These are phyloP conservation scores for Dactylellina sp. DNA, from an alignment of 2,329 filamentous ascomycete species.

Conservation along the genomic window DNA sequence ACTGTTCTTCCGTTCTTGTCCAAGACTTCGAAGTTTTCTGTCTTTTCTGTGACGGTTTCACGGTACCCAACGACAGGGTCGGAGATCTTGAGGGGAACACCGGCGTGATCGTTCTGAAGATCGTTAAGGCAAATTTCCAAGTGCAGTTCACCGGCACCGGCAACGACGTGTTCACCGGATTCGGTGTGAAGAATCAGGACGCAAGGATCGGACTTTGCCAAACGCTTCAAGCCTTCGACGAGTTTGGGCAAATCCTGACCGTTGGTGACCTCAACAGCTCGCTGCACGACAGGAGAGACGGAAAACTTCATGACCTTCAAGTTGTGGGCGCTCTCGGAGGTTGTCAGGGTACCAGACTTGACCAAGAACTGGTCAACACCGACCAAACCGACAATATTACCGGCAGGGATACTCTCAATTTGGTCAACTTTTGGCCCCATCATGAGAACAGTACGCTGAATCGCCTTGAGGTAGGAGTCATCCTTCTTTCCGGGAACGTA, in stretches of 20 bases:
- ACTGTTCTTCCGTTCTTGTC: slow-evolving; percentile 63
- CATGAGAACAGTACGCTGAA: slow-evolving; percentile 99
- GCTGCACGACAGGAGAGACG: slow-evolving; percentile 97
- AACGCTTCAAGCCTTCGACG: slow-evolving; percentile 99
- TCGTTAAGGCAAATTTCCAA: slow-evolving; percentile 99
- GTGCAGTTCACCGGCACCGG: slow-evolving; percentile 98
- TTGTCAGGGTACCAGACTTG: slow-evolving; percentile 99
- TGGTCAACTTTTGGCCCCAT: slow-evolving; percentile 99
- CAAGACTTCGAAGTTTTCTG: slow-evolving; percentile 74
- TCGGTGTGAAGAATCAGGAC: slow-evolving; percentile 89
- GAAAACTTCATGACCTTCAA: slow-evolving; percentile 99
- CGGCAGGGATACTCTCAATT: slow-evolving; percentile 97
- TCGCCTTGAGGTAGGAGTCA: slow-evolving; percentile 98
- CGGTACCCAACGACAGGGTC: slow-evolving; percentile 99
- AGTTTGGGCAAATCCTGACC: slow-evolving; percentile 99
- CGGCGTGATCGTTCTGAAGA: slow-evolving; percentile 98
- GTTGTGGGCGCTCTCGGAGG: slow-evolving; percentile 97
- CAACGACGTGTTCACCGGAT: slow-evolving; percentile 98
- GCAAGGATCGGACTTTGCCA: slow-evolving; percentile 99
- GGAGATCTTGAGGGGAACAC: slow-evolving; percentile 96
- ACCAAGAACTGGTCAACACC: slow-evolving; percentile 99
- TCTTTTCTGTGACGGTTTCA: slow-evolving; percentile 87
- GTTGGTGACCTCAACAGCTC: slow-evolving; percentile 99
- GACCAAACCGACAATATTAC: slow-evolving; percentile 99
- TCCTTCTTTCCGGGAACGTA: slow-evolving; percentile 98